Evolutionary conservation across 768 basidiomycete species (phyloP), one percentile per base, ranked within the genome.

Genomic region (Guyanaporus albipodus): DNA sequence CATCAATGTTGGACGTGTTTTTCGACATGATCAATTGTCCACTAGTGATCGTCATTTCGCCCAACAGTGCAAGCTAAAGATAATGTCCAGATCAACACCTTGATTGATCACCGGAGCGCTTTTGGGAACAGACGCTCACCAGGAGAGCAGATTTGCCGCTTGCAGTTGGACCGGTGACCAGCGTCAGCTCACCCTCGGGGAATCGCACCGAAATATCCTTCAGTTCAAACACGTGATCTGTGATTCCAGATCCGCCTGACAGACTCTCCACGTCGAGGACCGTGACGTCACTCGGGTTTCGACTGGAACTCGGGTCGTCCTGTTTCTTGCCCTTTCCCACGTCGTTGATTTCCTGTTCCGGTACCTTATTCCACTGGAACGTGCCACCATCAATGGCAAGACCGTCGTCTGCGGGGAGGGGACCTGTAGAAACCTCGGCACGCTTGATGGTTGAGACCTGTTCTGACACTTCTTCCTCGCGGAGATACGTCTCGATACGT

Each of bases 401-500:
- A 15, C 67, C 70, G 1, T 66, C 63, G 11, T 61, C 61, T 2
- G 40, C 36, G 8, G 50, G 52, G 17, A 64, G 63, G 0, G 58
- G 59, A 35, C 54, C 53, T 2, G 60, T 22, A 9, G 62, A 62
- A 0, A 62, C 58, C 11, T 42, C 42, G 12, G 56, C 31, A 24
- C 64, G 63, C 62, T 83, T 85, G 42, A 85, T 62, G 0, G 74
- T 71, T 0, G 78, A 83, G 1, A 84, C 80, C 51, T 78, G 77
- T 33, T 73, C 78, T 8, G 73, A 69, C 7, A 85, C 79, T 55
- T 85, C 83, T 24, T 82, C 80, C 51, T 85, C 83, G 11, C 68
- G 68, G 0, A 84, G 70, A 67, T 77, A 85, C 2, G 70, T 75
- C 38, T 78, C 73, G 44, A 86, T 82, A 31, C 83, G 79, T 21